Evolutionary conservation across 2,329 filamentous ascomycete genomes (phyloP).

Genomic region (Botrytis fabae): DNA sequence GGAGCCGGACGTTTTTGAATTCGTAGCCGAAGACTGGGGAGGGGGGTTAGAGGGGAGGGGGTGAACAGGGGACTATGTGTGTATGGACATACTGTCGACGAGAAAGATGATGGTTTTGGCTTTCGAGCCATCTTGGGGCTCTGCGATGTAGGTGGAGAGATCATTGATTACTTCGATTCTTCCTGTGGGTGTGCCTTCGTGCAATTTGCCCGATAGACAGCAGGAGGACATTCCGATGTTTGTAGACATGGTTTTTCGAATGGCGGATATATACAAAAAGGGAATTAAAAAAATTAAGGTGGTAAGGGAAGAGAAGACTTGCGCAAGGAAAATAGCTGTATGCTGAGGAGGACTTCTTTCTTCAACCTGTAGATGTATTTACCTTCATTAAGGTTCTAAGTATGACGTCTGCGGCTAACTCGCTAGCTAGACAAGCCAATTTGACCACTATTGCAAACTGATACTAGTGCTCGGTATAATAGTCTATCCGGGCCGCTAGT

Average conservation of each 20-base stretch:
- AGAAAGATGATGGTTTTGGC: conserved; percentile 50
- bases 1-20: conserved; percentile 49
- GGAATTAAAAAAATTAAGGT: not conserved
- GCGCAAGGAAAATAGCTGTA: not conserved
- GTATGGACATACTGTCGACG: conserved; percentile 48
- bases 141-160: conserved; percentile 47
- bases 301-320: not conserved
- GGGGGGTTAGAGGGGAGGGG: not conserved
- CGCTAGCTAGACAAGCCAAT: not conserved
- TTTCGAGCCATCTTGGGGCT: conserved; percentile 39
- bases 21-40: conserved; percentile 46
- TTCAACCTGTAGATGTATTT: not conserved
- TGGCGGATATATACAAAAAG: not conserved
- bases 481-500: not conserved
- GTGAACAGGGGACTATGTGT: no score
- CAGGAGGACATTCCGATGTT: not conserved
- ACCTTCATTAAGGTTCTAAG: not conserved
- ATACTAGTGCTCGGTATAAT: not conserved
- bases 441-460: not conserved
- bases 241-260: not conserved
- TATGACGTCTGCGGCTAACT: not conserved
- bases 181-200: conserved; percentile 43
- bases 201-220: not conserved
- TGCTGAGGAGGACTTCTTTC: not conserved
- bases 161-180: conserved; percentile 46